phyloP scores from a whole-genome alignment of 768 basidiomycete genomes.

The Russula griseocarnosa region DNA sequence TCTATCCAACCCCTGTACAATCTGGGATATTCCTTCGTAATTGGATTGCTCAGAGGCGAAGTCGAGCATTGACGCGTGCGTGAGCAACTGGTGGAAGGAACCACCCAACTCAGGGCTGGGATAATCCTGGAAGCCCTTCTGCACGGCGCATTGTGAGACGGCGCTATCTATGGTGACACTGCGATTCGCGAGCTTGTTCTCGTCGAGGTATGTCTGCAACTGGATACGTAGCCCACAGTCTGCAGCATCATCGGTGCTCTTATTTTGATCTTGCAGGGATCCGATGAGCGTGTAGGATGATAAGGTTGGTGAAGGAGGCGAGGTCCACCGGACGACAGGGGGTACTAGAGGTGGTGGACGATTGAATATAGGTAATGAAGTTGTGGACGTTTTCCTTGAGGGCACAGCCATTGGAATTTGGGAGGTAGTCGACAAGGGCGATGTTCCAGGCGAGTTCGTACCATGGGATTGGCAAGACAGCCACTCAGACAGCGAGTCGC shows the following conservation, averaged over 20 bases:
- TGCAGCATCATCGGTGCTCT: background rate
- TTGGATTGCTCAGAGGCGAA: slow-evolving; percentile 9
- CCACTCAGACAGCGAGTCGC: background rate
- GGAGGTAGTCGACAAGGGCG: background rate
- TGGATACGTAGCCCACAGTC: slow-evolving; percentile 8
- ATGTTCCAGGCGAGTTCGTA: slow-evolving; percentile 6
- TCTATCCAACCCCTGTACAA: slow-evolving; percentile 15
- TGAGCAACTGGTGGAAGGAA: slow-evolving; percentile 14
- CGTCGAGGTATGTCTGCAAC: slow-evolving; percentile 21
- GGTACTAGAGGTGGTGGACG: background rate
- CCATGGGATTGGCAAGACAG: background rate
- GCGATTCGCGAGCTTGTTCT: slow-evolving; percentile 23
- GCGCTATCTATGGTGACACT: slow-evolving; percentile 12
- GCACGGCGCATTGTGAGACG: slow-evolving; percentile 13
- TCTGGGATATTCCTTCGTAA: slow-evolving; percentile 2
- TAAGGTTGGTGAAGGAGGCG: background rate
- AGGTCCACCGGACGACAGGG: slow-evolving; percentile 12
- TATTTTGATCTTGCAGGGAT: background rate
- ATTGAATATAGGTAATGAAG: slow-evolving; percentile 18
- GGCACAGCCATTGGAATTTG: background rate
- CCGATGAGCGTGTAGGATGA: slow-evolving; percentile 17
- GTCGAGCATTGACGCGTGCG: slow-evolving; percentile 18
- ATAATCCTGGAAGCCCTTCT: slow-evolving; percentile 20
- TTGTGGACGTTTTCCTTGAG: slow-evolving; percentile 12
- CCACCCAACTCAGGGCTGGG: slow-evolving; percentile 5